Evolutionary conservation across 176 grass and related monocot species (phyloP), one percentile per base, ranked within the genome.

Genomic region (Ananas comosus): DNA sequence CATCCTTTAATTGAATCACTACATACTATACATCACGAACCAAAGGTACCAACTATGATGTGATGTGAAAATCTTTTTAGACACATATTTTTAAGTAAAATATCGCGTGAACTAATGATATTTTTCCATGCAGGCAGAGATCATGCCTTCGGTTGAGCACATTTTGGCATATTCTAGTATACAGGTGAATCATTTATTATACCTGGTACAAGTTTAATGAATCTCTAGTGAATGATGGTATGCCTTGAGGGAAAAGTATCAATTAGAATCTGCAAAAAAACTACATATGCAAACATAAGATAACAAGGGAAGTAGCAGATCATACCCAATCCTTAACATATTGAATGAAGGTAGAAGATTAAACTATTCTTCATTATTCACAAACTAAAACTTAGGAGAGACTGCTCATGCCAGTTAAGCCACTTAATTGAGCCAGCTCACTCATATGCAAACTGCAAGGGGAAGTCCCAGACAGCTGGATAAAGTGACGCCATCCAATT

Each of bases 1-100:
- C 84, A 99, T 83, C 86, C 81, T 80, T 93, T 81, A 69, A 29
- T 90, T 70, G 80, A 90, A 50, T 74, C 80, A 53, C 58, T 90
- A 64, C 82, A 82, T 70, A 66, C 72, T 57, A 63, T 71, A 72
- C 79, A 99, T 79, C 77, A 93, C 50, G 89, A 90, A 70, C 79
- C 80, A 69, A 99, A 99, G 94, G 94, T 93, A 59, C 51, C 49
- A 24, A 59, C 54, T 48, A 24, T 51, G 65, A 67, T 51, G 50
- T 57, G 11, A 51, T 61, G 21, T 61, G 56, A 18, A 61, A 18
- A 61, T 61, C 21, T 57, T 61, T 5, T 10, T 19, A 22, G 56
- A 61, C 22, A 61, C 17, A 61, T 61, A 61, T 17, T 58, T 57
- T 68, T 48, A 16, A 8, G 11, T 57, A 56, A 28, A 69, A 61